Conservation (phyloP, 179 eudicot genomes). For the Actinidia arguta region DNA sequence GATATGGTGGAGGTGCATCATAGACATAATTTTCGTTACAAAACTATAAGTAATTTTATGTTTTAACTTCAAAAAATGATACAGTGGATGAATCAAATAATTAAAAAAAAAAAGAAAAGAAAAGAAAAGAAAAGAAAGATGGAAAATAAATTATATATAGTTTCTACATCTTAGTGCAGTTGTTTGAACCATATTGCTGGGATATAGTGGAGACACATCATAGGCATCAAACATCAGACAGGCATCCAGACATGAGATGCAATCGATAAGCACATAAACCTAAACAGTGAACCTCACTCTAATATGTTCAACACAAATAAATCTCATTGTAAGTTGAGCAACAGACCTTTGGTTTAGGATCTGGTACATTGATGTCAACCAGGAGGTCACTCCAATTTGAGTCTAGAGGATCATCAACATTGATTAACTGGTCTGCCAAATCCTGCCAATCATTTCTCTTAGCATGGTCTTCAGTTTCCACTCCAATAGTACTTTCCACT, state of each 20-base stretch:
- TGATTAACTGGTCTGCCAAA: constrained; percentile 73
- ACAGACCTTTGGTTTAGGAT: constrained; percentile 64
- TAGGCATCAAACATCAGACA: constrained; percentile 2
- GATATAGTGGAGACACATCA: neutral
- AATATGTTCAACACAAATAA: neutral
- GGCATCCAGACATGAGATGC: neutral
- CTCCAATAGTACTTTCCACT: constrained; percentile 34
- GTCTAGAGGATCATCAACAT: constrained; percentile 56
- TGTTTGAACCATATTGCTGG: neutral
- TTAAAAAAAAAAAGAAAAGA: no score
- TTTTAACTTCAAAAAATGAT: neutral
- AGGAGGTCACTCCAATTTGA: constrained; percentile 70
- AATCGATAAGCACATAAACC: neutral
- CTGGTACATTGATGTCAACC: constrained; percentile 48
- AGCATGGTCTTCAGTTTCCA: constrained; percentile 44
- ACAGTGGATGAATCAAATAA: neutral
- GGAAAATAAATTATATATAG: no score
- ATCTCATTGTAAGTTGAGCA: constrained; percentile 16
- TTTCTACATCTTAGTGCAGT: neutral
- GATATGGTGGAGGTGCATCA: neutral
- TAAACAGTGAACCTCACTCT: neutral
- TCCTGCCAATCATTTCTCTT: constrained; percentile 72
- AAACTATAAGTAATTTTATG: neutral
- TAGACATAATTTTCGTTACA: neutral
- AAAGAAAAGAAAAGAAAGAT: neutral